Evolutionary conservation across 192 early-diverging fungal genomes (phyloP), one percentile per base, ranked within the genome.

Genomic region (Entomortierella beljakovae): DNA sequence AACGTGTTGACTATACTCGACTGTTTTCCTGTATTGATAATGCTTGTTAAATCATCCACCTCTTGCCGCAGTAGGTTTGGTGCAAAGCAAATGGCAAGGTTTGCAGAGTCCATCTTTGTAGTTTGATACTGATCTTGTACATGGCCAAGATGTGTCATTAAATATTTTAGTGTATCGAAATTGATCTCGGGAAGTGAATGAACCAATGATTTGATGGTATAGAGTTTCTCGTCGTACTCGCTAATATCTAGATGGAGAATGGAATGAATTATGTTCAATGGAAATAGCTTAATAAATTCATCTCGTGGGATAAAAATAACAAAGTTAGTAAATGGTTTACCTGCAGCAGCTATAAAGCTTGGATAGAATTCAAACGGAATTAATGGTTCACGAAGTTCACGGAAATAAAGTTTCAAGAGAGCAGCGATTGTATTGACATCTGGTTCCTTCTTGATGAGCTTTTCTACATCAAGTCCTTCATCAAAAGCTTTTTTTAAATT

Each of bases 31-130:
- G 91, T 88, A 48, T 92, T 86, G 40, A 90, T 87, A 54, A 94
- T 91, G 61, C 87, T 88, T 5, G 87, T 71, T 28, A 91, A 43
- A 66, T 90, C 84, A 34, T 86, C 80, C 37, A 79, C 80, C 13
- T 74, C 66, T 52, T 86, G 85, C 32, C 89, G 88, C 52, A 94
- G 64, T 22, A 98, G 77, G 28, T 91, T 94, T 8, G 93, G 92
- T 8, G 91, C 92, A 86, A 98, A 97, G 34, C 97, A 93, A 31
- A 97, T 90, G 22, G 94, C 91, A 59, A 98, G 79, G 64, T 97
- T 98, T 28, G 93, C 92, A 28, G 94, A 76, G 23, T 92, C 91
- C 97, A 98, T 98, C 63, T 95, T 95, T 81, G 97, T 98, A 20
- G 86, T 81, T 25, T 83, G 74, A 40, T 91, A 86, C 38, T 92